phyloP scores from a whole-genome alignment of 192 early-diverging fungal species.

The Dissophora ornata region DNA sequence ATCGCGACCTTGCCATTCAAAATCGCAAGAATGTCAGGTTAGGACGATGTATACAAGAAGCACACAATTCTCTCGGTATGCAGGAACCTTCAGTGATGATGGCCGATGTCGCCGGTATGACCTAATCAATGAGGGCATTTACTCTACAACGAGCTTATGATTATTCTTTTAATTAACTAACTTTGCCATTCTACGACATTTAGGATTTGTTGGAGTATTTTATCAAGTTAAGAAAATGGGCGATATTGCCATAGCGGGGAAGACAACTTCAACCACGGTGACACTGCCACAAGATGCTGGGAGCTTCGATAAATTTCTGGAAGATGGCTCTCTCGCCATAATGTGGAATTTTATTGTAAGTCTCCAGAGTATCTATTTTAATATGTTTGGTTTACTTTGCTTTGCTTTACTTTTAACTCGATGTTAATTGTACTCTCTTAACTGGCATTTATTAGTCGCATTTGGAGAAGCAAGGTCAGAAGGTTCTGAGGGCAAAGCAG shows the following conservation, averaged over 20 bases:
- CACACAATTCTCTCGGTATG: slow-evolving; percentile 6
- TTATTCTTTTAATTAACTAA: background rate
- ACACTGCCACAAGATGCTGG: background rate
- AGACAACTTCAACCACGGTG: slow-evolving; percentile 10
- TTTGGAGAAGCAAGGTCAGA: slow-evolving; percentile 33
- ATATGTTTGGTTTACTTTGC: background rate
- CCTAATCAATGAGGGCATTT: background rate
- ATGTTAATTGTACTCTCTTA: slow-evolving; percentile 2
- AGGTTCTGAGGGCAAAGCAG: slow-evolving; percentile 12
- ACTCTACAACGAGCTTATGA: background rate
- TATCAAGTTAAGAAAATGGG: slow-evolving; percentile 22
- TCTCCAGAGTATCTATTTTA: no score
- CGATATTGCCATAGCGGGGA: slow-evolving; percentile 18
- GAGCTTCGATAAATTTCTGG: slow-evolving; percentile 10
- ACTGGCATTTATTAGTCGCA: slow-evolving; percentile 5
- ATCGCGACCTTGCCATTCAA: slow-evolving; percentile 29
- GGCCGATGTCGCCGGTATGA: slow-evolving; percentile 30
- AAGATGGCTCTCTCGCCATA: slow-evolving; percentile 19
- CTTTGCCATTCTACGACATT: background rate
- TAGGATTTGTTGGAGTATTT: slow-evolving; percentile 22
- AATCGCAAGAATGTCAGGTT: slow-evolving; percentile 29
- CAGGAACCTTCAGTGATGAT: slow-evolving; percentile 15
- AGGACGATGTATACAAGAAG: slow-evolving; percentile 32
- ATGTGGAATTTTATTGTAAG: slow-evolving; percentile 22
- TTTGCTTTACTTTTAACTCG: slow-evolving; percentile 4